Evolutionary conservation across 2,329 filamentous ascomycete species (phyloP), one percentile per base, ranked within the genome.

Genomic region (Aspergillus luchuensis): DNA sequence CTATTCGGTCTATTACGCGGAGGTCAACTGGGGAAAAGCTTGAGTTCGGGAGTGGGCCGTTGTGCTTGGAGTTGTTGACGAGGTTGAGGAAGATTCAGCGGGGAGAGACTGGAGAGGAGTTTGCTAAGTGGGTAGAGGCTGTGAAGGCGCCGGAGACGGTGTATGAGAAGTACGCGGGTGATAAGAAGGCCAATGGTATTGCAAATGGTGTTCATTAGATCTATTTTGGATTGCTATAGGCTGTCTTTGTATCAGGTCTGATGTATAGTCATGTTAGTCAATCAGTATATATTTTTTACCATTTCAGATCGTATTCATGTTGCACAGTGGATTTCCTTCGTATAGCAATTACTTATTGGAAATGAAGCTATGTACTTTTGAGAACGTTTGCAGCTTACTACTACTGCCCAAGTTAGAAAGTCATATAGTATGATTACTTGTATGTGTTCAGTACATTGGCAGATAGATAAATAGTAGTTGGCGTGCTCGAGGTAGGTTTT

Each of bases 1-100:
- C 56, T 5, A 58, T 58, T n/a, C 23, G 39, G 10, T 58, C 56
- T 8, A 58, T 58, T 48, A 58, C 56, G 7, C 38, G 36, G 15
- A 15, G 25, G 28, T 50, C 47, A 28, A 50, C 47, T 1, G 47
- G 47, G 25, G 47, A 50, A 28, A 50, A 50, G 7, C 15, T 50
- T 1, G 47, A 50, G 25, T 50, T 33, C 7, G 47, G 19, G 8
- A 50, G 47, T 15, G 47, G 47, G 47, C 47, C 25, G 28, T 11
- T 50, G 47, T 50, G 47, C 11, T 11, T 50, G 47, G 47, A 50
- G 47, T 50, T 50, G 47, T 50, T 50, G 47, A 50, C 47, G 1
- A n/a, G 47, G 25, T 30, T 50, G 47, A 50, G 25, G 25, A 17
- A 17, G 8, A 50, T 50, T 30, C 47, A 50, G 47, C 8, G 47